Percentiles rank a stretch among this genome's conserved stretches.
These are phyloP conservation scores for Lenwebbia sp. DNA, from an alignment of 345 rosid species.

Conservation along the genomic window DNA sequence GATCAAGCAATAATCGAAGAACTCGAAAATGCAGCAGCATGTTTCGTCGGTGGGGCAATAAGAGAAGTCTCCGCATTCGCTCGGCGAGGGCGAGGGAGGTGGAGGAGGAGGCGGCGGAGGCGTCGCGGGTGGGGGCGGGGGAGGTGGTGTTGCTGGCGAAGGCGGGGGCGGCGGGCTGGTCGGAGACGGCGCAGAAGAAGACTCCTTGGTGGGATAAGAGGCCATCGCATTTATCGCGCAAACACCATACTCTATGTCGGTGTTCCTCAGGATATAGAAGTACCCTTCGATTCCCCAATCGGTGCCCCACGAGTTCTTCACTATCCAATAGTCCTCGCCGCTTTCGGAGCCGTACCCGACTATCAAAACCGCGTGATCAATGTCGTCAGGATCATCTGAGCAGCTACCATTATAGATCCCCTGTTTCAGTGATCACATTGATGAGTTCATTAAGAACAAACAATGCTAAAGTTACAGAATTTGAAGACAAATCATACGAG, in stretches of 20 bases:
- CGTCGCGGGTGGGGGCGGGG: constrained; percentile 19
- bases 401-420: constrained; percentile 53
- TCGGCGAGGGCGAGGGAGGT: constrained; percentile 50
- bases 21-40: constrained; percentile 50
- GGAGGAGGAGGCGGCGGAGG: constrained; percentile 16
- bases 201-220: constrained; percentile 52
- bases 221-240: constrained; percentile 70
- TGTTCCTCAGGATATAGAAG: constrained; percentile 34
- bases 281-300: constrained; percentile 62
- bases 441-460: background rate
- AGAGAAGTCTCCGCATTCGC: constrained; percentile 45
- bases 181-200: constrained; percentile 50
- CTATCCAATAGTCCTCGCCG: constrained; percentile 71
- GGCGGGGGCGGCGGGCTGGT: constrained; percentile 25
- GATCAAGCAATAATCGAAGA: constrained; percentile 28
- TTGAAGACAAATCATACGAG: background rate
- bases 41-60: constrained; percentile 50
- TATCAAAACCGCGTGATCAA: constrained; percentile 67
- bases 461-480: background rate
- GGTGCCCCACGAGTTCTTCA: constrained; percentile 78
- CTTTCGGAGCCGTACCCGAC: constrained; percentile 69
- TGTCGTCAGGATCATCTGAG: constrained; percentile 44
- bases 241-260: constrained; percentile 22
- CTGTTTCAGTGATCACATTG: constrained; percentile 11
- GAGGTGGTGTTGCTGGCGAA: constrained; percentile 10